phyloP scores from a whole-genome alignment of 305 asterid genomes.

The Andrographis paniculata region DNA sequence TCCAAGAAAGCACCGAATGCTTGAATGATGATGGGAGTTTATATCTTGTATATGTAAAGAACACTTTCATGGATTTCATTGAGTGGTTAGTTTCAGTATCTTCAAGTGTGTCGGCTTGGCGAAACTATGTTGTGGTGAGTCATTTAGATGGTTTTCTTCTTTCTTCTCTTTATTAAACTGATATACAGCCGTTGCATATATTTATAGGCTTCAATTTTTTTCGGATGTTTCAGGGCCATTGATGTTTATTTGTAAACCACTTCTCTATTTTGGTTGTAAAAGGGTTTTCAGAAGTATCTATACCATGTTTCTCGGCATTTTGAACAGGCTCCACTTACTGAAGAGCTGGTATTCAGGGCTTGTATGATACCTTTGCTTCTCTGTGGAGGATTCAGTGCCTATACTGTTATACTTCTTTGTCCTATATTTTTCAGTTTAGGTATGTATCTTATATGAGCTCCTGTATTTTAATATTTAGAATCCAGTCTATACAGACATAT shows the following conservation, averaged over 20 bases:
- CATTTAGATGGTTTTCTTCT: constrained; percentile 9
- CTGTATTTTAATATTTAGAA: not conserved
- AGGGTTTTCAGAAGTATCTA: constrained; percentile 4
- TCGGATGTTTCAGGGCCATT: not conserved
- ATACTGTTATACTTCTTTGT: constrained; percentile 55
- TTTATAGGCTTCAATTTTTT: constrained; percentile 7
- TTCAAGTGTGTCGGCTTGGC: constrained; percentile 61
- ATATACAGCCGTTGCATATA: not conserved
- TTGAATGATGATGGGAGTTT: constrained; percentile 28
- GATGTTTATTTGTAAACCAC: constrained; percentile 2
- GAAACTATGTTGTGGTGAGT: constrained; percentile 90
- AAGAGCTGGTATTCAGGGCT: constrained; percentile 96
- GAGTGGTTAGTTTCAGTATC: constrained; percentile 33
- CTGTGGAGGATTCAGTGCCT: constrained; percentile 78
- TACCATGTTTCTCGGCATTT: constrained; percentile 9
- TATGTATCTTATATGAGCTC: constrained; percentile 7
- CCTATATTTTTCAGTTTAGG: constrained; percentile 94
- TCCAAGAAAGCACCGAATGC: constrained; percentile 33
- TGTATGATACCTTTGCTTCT: constrained; percentile 90
- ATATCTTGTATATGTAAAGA: constrained; percentile 27
- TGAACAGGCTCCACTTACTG: constrained; percentile 86
- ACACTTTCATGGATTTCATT: constrained; percentile 21
- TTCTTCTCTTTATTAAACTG: not conserved
- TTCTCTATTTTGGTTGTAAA: too few relatives aligned
- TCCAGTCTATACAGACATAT: too few relatives aligned